Conservation (phyloP, 306 rosid species). For the Rosa persica region DNA sequence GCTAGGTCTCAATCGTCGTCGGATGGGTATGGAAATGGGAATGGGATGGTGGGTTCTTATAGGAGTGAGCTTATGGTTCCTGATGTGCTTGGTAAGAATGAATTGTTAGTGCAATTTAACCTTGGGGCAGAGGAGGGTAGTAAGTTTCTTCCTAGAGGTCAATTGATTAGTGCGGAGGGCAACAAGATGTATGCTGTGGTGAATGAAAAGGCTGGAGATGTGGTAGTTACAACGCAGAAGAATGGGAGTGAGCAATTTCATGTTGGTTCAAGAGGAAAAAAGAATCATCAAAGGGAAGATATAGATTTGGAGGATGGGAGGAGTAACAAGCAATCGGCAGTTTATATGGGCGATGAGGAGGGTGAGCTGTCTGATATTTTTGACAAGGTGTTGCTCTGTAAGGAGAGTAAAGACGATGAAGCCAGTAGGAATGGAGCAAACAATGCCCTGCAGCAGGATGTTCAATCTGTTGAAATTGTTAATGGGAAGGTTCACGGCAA, state of each 20-base stretch:
- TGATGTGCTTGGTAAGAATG: constrained; percentile 36
- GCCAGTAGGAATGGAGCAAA: constrained; percentile 14
- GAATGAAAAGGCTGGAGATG: constrained; percentile 16
- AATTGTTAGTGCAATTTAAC: constrained; percentile 49
- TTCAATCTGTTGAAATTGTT: constrained; percentile 13
- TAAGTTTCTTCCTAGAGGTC: constrained; percentile 59
- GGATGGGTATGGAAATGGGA: neutral
- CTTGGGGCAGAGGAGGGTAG: constrained; percentile 58
- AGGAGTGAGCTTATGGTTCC: constrained; percentile 26
- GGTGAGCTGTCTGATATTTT: constrained; percentile 31
- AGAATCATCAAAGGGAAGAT: constrained; percentile 32
- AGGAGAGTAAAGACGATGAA: constrained; percentile 4
- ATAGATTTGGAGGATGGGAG: constrained; percentile 31
- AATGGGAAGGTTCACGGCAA: constrained; percentile 37
- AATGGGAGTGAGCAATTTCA: constrained; percentile 30
- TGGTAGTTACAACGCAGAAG: constrained; percentile 21
- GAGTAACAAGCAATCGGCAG: constrained; percentile 36
- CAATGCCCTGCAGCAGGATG: constrained; percentile 16
- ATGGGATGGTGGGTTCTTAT: constrained; percentile 32
- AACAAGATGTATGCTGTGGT: constrained; percentile 8
- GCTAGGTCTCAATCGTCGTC: too few relatives aligned
- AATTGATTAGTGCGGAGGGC: constrained; percentile 33
- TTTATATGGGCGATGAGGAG: constrained; percentile 24
- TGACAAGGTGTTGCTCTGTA: constrained; percentile 32
- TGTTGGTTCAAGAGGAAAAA: constrained; percentile 24